phyloP scores from a whole-genome alignment of 176 grass and related monocot genomes.

The Miscanthus lutarioriparius region DNA sequence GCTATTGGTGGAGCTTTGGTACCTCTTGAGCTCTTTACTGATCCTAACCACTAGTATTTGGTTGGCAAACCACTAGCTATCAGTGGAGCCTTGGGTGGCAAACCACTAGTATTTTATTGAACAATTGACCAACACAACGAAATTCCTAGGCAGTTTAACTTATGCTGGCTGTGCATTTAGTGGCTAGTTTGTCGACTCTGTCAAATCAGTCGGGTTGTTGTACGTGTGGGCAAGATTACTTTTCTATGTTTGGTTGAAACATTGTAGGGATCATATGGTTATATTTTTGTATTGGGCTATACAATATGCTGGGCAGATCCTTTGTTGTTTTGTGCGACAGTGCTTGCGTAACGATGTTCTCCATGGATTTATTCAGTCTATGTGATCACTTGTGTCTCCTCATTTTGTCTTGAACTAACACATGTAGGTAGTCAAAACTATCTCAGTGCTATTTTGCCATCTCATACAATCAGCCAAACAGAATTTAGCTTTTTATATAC shows the following conservation, averaged over 20 bases:
- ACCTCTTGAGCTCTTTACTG: background rate
- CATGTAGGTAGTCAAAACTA: background rate
- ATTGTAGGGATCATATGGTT: background rate
- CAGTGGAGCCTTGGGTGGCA: too few relatives aligned
- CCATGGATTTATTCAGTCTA: background rate
- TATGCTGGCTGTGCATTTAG: background rate
- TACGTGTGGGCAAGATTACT: background rate
- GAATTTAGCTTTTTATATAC: background rate
- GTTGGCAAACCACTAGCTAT: too few relatives aligned
- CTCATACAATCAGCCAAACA: slow-evolving; percentile 1
- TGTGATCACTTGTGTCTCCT: background rate
- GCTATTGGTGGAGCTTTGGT: background rate
- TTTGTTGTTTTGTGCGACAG: background rate
- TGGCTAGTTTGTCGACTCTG: background rate
- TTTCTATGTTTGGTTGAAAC: background rate
- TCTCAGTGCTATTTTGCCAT: background rate
- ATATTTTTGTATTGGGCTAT: background rate
- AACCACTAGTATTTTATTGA: background rate
- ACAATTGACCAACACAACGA: background rate
- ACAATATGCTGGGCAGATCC: background rate
- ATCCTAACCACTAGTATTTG: background rate
- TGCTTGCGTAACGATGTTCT: background rate
- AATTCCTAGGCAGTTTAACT: background rate
- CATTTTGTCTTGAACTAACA: background rate
- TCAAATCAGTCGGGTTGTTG: background rate